Evolutionary conservation across 2,329 filamentous ascomycete genomes (phyloP).

Genomic region (Trichoderma sp.): DNA sequence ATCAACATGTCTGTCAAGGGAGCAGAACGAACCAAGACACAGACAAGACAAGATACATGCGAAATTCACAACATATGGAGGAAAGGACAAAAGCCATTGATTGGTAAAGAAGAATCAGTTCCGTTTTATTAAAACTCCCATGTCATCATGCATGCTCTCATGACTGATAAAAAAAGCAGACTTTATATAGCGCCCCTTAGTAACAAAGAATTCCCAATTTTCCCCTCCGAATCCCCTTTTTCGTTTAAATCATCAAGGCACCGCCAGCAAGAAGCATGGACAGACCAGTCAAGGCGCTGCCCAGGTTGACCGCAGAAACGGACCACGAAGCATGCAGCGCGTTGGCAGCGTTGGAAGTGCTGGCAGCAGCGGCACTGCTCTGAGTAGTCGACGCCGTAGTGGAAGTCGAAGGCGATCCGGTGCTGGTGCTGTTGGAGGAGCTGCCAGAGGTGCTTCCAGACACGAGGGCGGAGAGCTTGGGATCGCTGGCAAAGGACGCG

Average conservation of each 20-base stretch:
- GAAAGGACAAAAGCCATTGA: neutral
- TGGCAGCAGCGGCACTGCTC: conserved; percentile 27
- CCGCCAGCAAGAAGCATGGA: conserved; percentile 35
- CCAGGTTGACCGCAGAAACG: conserved; percentile 25
- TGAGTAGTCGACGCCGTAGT: conserved; percentile 21
- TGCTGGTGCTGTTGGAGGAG: conserved; percentile 21
- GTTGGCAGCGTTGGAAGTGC: conserved; percentile 30
- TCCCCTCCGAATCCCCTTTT: neutral
- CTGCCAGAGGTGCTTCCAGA: neutral
- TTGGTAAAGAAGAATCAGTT: neutral
- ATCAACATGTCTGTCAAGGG: neutral
- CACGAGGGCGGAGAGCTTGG: conserved; percentile 38
- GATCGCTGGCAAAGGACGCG: conserved; percentile 36
- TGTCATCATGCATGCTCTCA: conserved; percentile 1
- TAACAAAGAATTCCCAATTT: neutral
- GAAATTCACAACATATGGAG: neutral
- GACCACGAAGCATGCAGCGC: conserved; percentile 30
- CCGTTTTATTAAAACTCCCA: neutral
- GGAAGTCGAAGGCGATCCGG: conserved; percentile 9
- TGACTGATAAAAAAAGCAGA: neutral
- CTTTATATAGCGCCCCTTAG: neutral
- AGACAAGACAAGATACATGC: neutral
- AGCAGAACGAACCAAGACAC: neutral
- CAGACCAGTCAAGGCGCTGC: conserved; percentile 29
- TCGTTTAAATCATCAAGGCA: conserved; percentile 31